Percentiles rank a stretch among this genome's conserved stretches.
Evolutionary conservation across 2,329 filamentous ascomycete species (phyloP).

Genomic region (Ceratocystis harringtonii): DNA sequence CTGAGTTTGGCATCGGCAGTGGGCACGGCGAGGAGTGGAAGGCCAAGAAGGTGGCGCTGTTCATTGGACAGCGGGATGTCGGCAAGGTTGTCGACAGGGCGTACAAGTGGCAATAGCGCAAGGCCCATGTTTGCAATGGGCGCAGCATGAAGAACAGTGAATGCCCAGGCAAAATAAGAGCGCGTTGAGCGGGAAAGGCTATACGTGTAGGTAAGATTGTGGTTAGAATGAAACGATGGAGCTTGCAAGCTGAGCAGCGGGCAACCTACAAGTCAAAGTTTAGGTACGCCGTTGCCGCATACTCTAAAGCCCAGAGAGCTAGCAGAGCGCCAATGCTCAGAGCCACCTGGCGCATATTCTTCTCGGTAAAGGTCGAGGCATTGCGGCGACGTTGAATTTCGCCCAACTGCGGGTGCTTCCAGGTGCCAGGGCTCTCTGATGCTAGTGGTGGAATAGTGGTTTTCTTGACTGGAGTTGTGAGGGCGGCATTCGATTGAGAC

Average conservation of each 20-base stretch:
- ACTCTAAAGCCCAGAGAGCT: conserved; percentile 26
- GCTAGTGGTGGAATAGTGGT: conserved; percentile 24
- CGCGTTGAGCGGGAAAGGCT: conserved; percentile 14
- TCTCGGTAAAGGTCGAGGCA: conserved; percentile 61
- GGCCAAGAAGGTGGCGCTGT: conserved; percentile 51
- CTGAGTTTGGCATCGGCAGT: conserved; percentile 45
- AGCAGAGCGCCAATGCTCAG: conserved; percentile 46
- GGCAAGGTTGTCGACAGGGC: conserved; percentile 56
- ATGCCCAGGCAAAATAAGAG: conserved; percentile 26
- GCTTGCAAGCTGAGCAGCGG: not conserved
- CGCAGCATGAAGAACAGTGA: conserved; percentile 36
- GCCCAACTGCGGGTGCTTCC: conserved; percentile 76
- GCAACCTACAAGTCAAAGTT: conserved; percentile 28
- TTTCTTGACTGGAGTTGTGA: conserved; percentile 30
- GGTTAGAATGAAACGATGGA: not conserved
- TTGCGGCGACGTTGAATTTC: conserved; percentile 76
- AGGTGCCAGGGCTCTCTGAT: conserved; percentile 56
- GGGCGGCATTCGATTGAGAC: not conserved
- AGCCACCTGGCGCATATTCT: conserved; percentile 54
- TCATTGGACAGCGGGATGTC: conserved; percentile 86
- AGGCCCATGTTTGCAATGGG: conserved; percentile 56
- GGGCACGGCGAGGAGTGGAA: conserved; percentile 57
- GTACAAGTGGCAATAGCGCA: conserved; percentile 58
- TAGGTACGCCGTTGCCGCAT: conserved; percentile 26
- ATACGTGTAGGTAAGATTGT: conserved; percentile 9